Base-by-base conservation (phyloP, 2,329 filamentous ascomycete species). In the Endothia cerciana region DNA sequence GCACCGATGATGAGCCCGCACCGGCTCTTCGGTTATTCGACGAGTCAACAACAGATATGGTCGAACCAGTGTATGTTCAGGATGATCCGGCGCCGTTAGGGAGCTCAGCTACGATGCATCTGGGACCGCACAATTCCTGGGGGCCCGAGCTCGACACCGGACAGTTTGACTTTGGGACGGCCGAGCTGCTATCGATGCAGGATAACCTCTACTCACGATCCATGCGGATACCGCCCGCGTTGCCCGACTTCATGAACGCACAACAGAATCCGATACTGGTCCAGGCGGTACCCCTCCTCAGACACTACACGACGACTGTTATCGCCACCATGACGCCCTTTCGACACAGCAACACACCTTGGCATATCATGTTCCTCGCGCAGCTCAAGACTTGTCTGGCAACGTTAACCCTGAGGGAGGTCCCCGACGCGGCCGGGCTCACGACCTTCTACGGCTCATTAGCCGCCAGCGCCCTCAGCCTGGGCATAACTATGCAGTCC, bases 301-400 rank as follows among this genome's bases (percentile, higher is more conserved):
- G 76, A 30, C 75, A 80, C 63, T 80, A 80, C 65, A 72, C 72
- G 2, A 75, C 74, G 1, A 74, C 73, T 4, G 74, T 80, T 2
- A 73, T 79, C 22, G 70, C 69, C 4, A 65, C 77, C 2, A 72
- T 80, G 60, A 77, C 78, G 1, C 78, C 77, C 0, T 73, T 78
- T 38, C 71, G 73, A 15, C 74, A 78, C 60, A 73, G 71, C 43
- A 80, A 80, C 68, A 78, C 78, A 1, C 78, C 78, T 1, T 80
- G 78, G 78, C 76, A 79, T 63, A 70, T 78, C 5, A 71, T 80
- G 0, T 78, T 79, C 55, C 70, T 80, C 13, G 77, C 78, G 4
- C 74, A 77, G 61, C 73, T 73, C 7, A 77, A 77, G 62, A 72
- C 70, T 19, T 75, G 73, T 28, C 65, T 81, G 13, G 78, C 78